Percentiles rank a stretch among this genome's conserved stretches.
Evolutionary conservation across 208 protist genomes (phyloP).

Genomic region (Acanthamoeba healyi): DNA sequence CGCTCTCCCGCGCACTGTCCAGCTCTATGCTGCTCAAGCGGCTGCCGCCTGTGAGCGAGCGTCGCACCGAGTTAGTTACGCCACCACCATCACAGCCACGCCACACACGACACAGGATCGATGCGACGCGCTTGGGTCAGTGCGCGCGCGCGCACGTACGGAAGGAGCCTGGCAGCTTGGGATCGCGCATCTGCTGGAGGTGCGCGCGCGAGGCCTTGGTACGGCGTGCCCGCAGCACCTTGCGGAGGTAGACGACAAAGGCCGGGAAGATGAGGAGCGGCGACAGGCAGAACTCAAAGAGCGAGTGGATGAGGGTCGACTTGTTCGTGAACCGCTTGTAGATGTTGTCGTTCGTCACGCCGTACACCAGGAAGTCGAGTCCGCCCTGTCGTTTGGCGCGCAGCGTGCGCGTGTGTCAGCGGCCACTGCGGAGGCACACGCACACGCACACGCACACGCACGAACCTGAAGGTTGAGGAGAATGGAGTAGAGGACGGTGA

Average conservation of each 20-base stretch:
- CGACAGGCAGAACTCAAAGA: background rate
- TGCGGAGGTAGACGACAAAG: constrained; percentile 20
- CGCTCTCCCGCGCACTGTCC: background rate
- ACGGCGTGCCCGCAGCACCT: background rate
- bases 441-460: background rate
- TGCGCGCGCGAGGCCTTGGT: background rate
- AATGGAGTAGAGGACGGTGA: constrained; percentile 48
- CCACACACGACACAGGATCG: background rate
- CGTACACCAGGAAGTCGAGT: constrained; percentile 25
- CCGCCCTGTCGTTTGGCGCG: constrained; percentile 9
- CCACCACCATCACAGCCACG: background rate
- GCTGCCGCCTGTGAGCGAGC: background rate
- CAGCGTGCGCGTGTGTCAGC: no score
- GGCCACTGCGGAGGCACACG: no score
- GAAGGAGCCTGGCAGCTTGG: background rate
- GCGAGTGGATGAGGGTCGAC: background rate
- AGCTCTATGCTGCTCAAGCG: background rate
- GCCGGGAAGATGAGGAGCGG: constrained; percentile 35
- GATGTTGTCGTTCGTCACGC: constrained; percentile 30
- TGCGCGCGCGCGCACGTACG: background rate
- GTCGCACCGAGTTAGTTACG: background rate
- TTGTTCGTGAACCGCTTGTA: background rate
- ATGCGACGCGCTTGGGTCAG: background rate
- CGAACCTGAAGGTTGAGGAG: constrained; percentile 42
- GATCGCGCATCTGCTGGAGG: background rate